phyloP scores from a whole-genome alignment of 805 yeast genomes.

The Ogataea salicorniae region DNA sequence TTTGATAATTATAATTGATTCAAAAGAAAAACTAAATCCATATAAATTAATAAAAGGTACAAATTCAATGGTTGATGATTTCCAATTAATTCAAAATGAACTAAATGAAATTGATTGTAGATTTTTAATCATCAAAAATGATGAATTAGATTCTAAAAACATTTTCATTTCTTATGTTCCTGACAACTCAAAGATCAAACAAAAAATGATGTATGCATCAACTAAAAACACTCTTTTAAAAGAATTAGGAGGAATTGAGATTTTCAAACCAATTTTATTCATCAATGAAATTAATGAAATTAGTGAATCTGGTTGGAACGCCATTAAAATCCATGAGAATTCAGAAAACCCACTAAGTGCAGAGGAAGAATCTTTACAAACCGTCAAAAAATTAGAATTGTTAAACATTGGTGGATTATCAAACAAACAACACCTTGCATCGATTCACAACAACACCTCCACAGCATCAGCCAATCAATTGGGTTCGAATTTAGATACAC shows the following conservation, averaged over 20 bases:
- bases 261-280: conserved; percentile 45
- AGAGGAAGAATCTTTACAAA: conserved; percentile 49
- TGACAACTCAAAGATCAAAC: conserved; percentile 72
- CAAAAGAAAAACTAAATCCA: conserved; percentile 30
- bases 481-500: conserved; percentile 7
- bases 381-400: conserved; percentile 41
- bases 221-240: conserved; percentile 72
- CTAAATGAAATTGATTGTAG: conserved; percentile 38
- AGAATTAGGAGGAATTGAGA: conserved; percentile 55
- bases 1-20: conserved; percentile 23
- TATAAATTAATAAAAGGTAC: conserved; percentile 29
- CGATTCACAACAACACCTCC: conserved; percentile 6
- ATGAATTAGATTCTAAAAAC: conserved; percentile 24
- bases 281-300: conserved; percentile 57
- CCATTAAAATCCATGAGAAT: conserved; percentile 32
- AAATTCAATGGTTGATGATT: conserved; percentile 31
- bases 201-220: conserved; percentile 92
- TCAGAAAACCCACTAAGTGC: conserved; percentile 47
- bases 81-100: conserved; percentile 28
- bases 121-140: conserved; percentile 45
- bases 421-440: conserved; percentile 19
- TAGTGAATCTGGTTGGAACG: conserved; percentile 42
- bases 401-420: conserved; percentile 30
- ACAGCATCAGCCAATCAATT: conserved; percentile 7
- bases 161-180: conserved; percentile 83